These are phyloP conservation scores for Apostasia shenzhenica DNA, from an alignment of 106 monocot species.

Conservation along the genomic window DNA sequence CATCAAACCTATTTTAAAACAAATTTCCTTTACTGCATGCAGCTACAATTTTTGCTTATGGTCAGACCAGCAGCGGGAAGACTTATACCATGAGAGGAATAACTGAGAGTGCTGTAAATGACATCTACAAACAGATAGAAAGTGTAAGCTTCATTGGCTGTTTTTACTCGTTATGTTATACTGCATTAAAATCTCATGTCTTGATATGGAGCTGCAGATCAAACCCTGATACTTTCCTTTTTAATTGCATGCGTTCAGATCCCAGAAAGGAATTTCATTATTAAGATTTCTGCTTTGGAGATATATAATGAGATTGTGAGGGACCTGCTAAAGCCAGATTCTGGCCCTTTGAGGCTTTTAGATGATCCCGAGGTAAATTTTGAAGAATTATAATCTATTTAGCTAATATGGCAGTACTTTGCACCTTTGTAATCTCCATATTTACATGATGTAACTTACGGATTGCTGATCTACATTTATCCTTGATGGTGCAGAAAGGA, in stretches of 20 bases:
- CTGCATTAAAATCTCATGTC: background rate
- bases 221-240: background rate
- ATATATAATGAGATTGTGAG: slow-evolving; percentile 94
- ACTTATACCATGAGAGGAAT: slow-evolving; percentile 91
- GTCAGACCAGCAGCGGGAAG: slow-evolving; percentile 97
- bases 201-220: background rate
- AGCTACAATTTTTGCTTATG: slow-evolving; percentile 99
- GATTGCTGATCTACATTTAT: background rate
- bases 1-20: no score
- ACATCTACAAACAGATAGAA: slow-evolving; percentile 84
- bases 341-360: slow-evolving; percentile 78
- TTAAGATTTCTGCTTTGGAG: slow-evolving; percentile 94
- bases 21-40: slow-evolving; percentile 1
- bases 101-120: slow-evolving; percentile 81
- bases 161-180: background rate
- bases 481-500: slow-evolving; percentile 60
- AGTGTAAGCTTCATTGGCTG: slow-evolving; percentile 44
- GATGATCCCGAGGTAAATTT: slow-evolving; percentile 92
- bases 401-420: no score
- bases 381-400: no score
- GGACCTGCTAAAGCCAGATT: slow-evolving; percentile 82
- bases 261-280: slow-evolving; percentile 62
- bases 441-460: background rate
- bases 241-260: slow-evolving; percentile 27
- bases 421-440: no score